Percentiles rank a stretch among this genome's conserved stretches.
These are phyloP conservation scores for Fusarium sublunatum DNA, from an alignment of 2,329 filamentous ascomycete species.

Conservation along the genomic window DNA sequence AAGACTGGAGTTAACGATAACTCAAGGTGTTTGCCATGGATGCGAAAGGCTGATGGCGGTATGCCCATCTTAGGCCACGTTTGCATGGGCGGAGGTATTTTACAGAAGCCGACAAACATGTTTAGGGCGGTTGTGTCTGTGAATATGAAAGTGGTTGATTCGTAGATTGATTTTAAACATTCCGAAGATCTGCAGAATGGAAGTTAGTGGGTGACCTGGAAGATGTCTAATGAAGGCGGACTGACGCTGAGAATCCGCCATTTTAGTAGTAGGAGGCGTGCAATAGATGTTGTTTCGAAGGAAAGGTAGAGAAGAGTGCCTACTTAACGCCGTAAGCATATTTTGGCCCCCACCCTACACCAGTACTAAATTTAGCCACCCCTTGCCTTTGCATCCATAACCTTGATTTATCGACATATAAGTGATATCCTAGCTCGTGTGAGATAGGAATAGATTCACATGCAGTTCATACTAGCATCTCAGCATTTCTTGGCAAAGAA, in stretches of 20 bases:
- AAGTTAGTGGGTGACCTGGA: background rate
- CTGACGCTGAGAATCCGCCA: conserved; percentile 5
- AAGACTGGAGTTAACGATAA: conserved; percentile 6
- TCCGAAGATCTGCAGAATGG: conserved; percentile 3
- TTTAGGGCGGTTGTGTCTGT: conserved; percentile 4
- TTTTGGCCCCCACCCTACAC: background rate
- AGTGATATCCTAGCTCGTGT: too few relatives aligned
- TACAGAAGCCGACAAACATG: conserved; percentile 12
- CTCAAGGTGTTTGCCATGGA: conserved; percentile 8
- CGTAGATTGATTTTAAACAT: conserved; percentile 11
- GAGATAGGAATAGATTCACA: too few relatives aligned
- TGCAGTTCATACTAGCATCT: too few relatives aligned
- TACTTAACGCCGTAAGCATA: background rate
- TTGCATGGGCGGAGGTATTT: background rate
- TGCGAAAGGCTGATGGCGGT: conserved; percentile 11
- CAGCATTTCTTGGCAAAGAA: too few relatives aligned
- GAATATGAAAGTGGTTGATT: conserved; percentile 9
- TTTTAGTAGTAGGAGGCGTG: background rate
- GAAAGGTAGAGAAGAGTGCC: too few relatives aligned
- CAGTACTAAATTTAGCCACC: background rate
- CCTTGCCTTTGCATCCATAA: too few relatives aligned
- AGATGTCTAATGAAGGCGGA: background rate
- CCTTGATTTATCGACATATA: too few relatives aligned
- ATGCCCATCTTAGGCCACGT: background rate
- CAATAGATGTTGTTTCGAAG: background rate